phyloP scores from a whole-genome alignment of 2,329 filamentous ascomycete genomes.

The Penicillium sp. region DNA sequence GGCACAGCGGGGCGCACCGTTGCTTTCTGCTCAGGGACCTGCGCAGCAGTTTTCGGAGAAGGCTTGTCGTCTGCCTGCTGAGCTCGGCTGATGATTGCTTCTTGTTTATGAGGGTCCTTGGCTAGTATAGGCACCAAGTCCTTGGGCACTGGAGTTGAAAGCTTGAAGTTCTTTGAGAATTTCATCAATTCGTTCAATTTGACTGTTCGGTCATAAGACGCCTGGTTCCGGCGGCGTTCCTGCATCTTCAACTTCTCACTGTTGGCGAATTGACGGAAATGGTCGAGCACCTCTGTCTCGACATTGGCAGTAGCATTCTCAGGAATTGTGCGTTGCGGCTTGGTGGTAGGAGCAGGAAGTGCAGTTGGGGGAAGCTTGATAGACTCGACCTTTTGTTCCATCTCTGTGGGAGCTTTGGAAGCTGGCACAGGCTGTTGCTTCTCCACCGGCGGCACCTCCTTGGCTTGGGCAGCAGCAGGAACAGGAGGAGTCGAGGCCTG shows the following conservation, averaged over 20 bases:
- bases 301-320: constrained; percentile 64
- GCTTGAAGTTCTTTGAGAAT: constrained; percentile 91
- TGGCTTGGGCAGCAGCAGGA: constrained; percentile 31
- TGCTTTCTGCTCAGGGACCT: constrained; percentile 58
- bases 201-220: constrained; percentile 77
- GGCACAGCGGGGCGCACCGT: constrained; percentile 51
- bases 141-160: constrained; percentile 86
- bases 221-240: constrained; percentile 59
- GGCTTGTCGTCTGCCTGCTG: constrained; percentile 68
- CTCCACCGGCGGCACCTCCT: constrained; percentile 30
- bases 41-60: constrained; percentile 48
- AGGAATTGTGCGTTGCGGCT: constrained; percentile 44
- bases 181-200: constrained; percentile 94
- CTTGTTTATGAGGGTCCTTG: constrained; percentile 93
- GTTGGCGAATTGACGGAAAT: constrained; percentile 67
- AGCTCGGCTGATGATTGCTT: constrained; percentile 87
- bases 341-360: constrained; percentile 47
- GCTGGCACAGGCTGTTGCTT: constrained; percentile 28
- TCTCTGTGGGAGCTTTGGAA: constrained; percentile 29
- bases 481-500: constrained; percentile 69
- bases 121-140: constrained; percentile 94
- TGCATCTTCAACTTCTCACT: constrained; percentile 64
- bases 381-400: constrained; percentile 31
- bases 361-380: constrained; percentile 41
- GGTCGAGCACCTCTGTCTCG: constrained; percentile 63